Base-by-base conservation (phyloP, 495 filamentous ascomycete genomes). In the Monascus purpureus region DNA sequence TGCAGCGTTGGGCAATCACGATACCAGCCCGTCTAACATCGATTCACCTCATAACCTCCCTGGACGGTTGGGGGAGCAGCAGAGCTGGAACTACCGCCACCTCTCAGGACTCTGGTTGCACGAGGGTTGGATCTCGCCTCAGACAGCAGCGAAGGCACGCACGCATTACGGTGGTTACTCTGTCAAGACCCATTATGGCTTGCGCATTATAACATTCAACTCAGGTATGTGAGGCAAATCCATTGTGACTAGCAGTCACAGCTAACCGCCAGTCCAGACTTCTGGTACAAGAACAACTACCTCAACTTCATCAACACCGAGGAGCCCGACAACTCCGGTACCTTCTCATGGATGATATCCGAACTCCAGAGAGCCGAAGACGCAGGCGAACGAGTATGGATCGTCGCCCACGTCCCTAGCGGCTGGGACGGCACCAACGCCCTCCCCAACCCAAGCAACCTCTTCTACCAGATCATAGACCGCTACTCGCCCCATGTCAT, bases 381-480 rank as follows among this genome's bases (percentile, higher is more conserved):
- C 20, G 42, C 39, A n/a, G 46, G 50, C 4, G 63, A 73, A 30
- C 57, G 66, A 1, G 68, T 63, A 22, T 73, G 68, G 68, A 60
- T 73, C n/a, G 46, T 69, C 8, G 67, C 65, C 2, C 68, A 73
- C 37, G 63, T 70, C 13, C 54, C 57, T 8, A 50, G 49, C 6
- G 68, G 68, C 2, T 72, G 64, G 61, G 65, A 70, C 27, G 70
- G 64, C 9, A 41, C 46, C 2, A 68, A 67, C 28, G 54, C 61
- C 7, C 41, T 73, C 17, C 58, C 57, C 8, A 61, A 63, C 15
- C 68, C 65, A 1, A 64, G 65, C 1, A 57, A 70, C 28, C 52
- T 69, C 25, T 67, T 68, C 37, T 70, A 72, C 43, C 66, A 70
- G 28, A 72, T 74, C 24, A 55, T 72, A 8, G 65, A 67, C 35